Evolutionary conservation across 2,329 filamentous ascomycete species (phyloP), one percentile per base, ranked within the genome.

Genomic region (Fusarium torreyae): DNA sequence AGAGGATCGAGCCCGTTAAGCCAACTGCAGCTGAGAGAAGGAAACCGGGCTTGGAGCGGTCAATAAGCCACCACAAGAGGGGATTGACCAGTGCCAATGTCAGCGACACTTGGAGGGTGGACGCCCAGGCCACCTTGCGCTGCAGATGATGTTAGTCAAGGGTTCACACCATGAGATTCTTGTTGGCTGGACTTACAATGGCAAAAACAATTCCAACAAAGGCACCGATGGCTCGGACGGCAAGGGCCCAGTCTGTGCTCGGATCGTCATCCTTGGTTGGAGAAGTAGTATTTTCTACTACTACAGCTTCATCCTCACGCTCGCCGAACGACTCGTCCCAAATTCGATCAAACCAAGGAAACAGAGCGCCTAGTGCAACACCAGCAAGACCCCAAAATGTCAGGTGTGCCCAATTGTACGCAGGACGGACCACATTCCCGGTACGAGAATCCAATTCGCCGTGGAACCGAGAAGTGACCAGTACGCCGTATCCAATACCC

Each of bases 61-160:
- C 96, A 76, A 99, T 92, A 24, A 98, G 85, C 81, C 97, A 99
- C 96, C 96, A 99, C 18, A 99, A 84, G 11, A 96, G 92, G 2
- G 96, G 95, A 77, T 98, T 98, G 20, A 92, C 93, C 63, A 98
- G 88, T 22, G 94, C 93, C 49, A 99, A 89, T 1, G 94, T 96
- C 26, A 97, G 81, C 2, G 94, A 97, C 20, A 97, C 90, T 80
- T 99, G 96, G n/a, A 97, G 88, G 2, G 94, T 96, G 10, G 94
- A 98, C 74, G 94, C 88, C 96, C 96, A 99, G 2, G 94, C 92
- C 11, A 98, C 88, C 79, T 92, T 93, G 69, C 96, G 91, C 93
- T 97, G 45, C 33, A 49, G 9, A 44, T n/a, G 28, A 10, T 48
- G 70, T 76, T 55, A 75, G 54, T 62, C 24, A 18, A 38, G 18